phyloP scores from a whole-genome alignment of 805 yeast species.

The Wickerhamiella cacticola region DNA sequence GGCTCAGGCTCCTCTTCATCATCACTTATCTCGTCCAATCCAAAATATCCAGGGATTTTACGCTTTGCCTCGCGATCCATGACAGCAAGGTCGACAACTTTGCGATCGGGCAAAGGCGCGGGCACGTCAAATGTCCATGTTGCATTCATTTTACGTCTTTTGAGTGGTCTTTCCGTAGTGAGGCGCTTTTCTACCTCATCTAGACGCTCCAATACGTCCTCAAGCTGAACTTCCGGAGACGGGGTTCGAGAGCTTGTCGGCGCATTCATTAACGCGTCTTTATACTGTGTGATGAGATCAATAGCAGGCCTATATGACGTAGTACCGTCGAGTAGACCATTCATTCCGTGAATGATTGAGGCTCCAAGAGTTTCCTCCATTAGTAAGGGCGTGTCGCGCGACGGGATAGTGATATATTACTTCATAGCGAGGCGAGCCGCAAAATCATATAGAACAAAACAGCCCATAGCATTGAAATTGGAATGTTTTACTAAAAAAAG shows the following conservation, averaged over 20 bases:
- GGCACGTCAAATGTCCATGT: constrained; percentile 1
- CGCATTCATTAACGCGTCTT: neutral
- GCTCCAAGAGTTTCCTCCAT: constrained; percentile 8
- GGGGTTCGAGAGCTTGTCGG: neutral
- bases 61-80: neutral
- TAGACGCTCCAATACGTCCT: neutral
- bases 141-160: neutral
- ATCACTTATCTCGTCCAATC: neutral
- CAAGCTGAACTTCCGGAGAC: neutral
- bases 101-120: neutral
- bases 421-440: no score
- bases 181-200: neutral
- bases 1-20: neutral
- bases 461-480: no score
- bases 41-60: neutral
- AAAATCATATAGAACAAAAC: no score
- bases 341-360: constrained; percentile 3
- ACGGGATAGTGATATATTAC: no score
- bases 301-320: constrained; percentile 1
- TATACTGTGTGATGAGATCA: constrained; percentile 6
- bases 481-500: no score
- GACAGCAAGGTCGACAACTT: neutral
- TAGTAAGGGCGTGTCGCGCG: neutral
- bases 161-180: neutral
- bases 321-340: neutral